These are phyloP conservation scores for Botryotinia calthae DNA, from an alignment of 2,329 filamentous ascomycete species.

Conservation along the genomic window DNA sequence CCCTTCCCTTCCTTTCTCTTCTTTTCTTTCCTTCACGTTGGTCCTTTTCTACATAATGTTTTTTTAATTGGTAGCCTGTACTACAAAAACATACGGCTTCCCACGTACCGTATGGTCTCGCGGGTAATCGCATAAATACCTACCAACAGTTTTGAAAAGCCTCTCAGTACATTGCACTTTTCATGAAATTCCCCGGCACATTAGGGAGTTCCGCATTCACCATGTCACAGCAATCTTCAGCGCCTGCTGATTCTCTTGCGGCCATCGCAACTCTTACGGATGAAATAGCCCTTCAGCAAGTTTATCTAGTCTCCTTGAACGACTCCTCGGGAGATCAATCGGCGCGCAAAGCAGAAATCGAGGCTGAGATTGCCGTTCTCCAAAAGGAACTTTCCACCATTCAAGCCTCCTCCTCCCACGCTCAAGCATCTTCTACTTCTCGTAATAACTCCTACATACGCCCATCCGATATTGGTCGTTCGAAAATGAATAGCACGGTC, in stretches of 20 bases:
- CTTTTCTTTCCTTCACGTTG: neutral
- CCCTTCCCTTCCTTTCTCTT: too few species aligned
- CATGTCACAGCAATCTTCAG: conserved; percentile 17
- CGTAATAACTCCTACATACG: neutral
- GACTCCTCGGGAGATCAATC: conserved; percentile 28
- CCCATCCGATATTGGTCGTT: neutral
- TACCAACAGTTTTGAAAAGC: conserved; percentile 4
- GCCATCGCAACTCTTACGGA: conserved; percentile 40
- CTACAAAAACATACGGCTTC: conserved; percentile 11
- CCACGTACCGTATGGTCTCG: neutral
- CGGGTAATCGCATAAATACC: conserved; percentile 10
- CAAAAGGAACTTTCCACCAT: neutral
- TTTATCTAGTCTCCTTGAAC: conserved; percentile 46
- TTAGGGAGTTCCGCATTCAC: neutral
- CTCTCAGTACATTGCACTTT: neutral
- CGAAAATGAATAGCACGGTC: conserved; percentile 1
- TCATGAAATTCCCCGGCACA: neutral
- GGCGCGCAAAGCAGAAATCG: conserved; percentile 18
- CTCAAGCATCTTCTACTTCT: neutral
- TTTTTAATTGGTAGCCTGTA: conserved; percentile 1
- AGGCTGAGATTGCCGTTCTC: neutral
- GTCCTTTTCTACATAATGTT: neutral
- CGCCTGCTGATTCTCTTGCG: neutral
- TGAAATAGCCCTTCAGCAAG: conserved; percentile 45
- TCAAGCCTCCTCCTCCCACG: neutral